A percentile compares a stretch with the other conserved stretches of the same genome.
Conservation (phyloP, 169 alveolate genomes). For the Prorocentrum cordatum region DNA sequence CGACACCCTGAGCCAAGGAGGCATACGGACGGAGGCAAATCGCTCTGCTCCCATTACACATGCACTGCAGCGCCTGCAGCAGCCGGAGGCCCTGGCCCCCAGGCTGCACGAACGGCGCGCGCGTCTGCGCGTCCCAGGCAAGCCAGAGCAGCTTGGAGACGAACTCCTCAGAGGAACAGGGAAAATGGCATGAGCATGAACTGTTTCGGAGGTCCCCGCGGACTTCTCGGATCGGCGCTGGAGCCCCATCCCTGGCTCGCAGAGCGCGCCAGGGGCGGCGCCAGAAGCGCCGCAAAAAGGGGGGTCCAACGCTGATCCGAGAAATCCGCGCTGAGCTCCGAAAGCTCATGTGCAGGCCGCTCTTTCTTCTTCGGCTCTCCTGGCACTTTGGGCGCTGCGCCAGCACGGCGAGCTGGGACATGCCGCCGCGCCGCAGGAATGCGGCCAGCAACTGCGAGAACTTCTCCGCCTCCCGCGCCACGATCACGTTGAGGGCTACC, state of each 20-base stretch:
- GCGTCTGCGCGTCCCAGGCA: not conserved
- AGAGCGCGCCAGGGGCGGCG: too few species aligned
- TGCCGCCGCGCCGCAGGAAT: conserved; percentile 39
- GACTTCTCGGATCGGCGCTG: too few species aligned
- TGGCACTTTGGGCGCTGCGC: not conserved
- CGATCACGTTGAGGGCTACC: conserved; percentile 45
- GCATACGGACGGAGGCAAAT: too few species aligned
- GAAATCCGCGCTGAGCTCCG: not conserved
- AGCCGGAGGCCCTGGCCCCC: conserved; percentile 31
- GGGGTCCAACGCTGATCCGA: too few species aligned
- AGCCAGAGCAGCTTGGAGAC: conserved; percentile 40
- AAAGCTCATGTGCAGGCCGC: not conserved
- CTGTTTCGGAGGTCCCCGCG: too few species aligned
- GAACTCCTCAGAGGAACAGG: too few species aligned
- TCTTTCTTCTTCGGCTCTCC: not conserved
- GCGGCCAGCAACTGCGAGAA: conserved; percentile 14
- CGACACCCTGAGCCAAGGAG: too few species aligned
- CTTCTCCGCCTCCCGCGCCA: conserved; percentile 58
- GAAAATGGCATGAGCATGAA: too few species aligned
- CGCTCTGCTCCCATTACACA: not conserved
- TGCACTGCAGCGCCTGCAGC: conserved; percentile 6
- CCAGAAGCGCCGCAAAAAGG: too few species aligned
- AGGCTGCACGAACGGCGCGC: conserved; percentile 42
- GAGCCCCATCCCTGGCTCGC: too few species aligned
- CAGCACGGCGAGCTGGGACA: conserved; percentile 6